Evolutionary conservation across 2,329 filamentous ascomycete species (phyloP), one percentile per base, ranked within the genome.

Genomic region (Lecanosticta acicola): DNA sequence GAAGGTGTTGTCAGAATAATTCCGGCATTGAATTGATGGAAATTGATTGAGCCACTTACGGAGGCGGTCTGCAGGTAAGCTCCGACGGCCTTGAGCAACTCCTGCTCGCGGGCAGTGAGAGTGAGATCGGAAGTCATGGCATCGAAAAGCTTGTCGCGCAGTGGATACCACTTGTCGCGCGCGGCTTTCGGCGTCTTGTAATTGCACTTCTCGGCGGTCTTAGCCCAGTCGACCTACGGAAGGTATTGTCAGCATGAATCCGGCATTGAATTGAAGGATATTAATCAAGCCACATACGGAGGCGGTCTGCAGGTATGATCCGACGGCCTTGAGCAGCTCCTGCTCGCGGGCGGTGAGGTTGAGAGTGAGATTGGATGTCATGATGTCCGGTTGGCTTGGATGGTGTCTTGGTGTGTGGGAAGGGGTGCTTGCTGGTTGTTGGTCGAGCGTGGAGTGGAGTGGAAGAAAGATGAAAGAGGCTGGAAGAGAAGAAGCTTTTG

Each of bases 171-270:
- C 33, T 45, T 33, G 41, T 59, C 57, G 18, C 57, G 54, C 2
- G 55, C 56, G 16, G 50, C 41, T 42, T 59, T 59, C 2, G 47
- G 11, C 1, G 52, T 56, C 9, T 43, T 50, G 44, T 50, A 51
- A 39, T 49, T 46, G 14, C 50, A 49, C 8, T 47, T 40, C 1
- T 39, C 32, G 3, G 50, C 54, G 21, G 58, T 52, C 3, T 45
- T 33, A 17, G 41, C 42, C 57, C 57, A 59, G 46, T 58, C 49
- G 43, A 56, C 48, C 55, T 58, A 9, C 3, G 24, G 14, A 7
- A 14, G 48, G n/a, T 20, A 39, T 17, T 20, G 35, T 37, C 36
- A 26, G 39, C 38, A 36, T 16, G 36, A 7, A 5, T 29, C 11
- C 24, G 17, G 21, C 19, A 41, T 9, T 24, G 21, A n/a, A 5